Percentiles rank a stretch among this genome's conserved stretches.
These are phyloP conservation scores for Fusarium sp. DNA, from an alignment of 2,329 filamentous ascomycete species.

Conservation along the genomic window DNA sequence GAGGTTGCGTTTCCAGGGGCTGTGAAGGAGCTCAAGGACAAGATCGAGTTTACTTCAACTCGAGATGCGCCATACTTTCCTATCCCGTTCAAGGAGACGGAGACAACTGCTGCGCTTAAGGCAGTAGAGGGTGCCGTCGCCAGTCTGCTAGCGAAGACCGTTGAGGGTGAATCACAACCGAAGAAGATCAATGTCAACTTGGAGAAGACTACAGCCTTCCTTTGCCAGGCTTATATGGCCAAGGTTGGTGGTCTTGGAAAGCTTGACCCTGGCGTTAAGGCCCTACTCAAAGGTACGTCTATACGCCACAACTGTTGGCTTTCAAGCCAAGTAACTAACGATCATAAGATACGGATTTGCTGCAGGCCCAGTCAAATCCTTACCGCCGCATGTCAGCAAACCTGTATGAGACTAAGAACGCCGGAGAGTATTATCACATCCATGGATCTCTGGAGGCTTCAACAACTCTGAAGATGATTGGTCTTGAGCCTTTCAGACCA, in stretches of 20 bases:
- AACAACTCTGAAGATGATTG: conserved; percentile 74
- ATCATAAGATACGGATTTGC: conserved; percentile 71
- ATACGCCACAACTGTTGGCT: neutral
- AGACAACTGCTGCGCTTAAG: conserved; percentile 54
- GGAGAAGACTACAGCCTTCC: conserved; percentile 55
- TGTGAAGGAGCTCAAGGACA: conserved; percentile 33
- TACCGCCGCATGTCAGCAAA: conserved; percentile 79
- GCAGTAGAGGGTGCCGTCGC: conserved; percentile 51
- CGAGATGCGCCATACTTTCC: conserved; percentile 54
- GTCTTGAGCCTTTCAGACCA: conserved; percentile 67
- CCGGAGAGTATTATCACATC: conserved; percentile 76
- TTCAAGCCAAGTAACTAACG: neutral
- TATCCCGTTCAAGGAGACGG: conserved; percentile 57
- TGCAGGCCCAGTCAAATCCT: conserved; percentile 73
- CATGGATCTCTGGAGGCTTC: conserved; percentile 78
- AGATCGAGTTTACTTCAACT: conserved; percentile 46
- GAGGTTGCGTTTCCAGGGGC: conserved; percentile 41
- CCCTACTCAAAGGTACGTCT: conserved; percentile 42
- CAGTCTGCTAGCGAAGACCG: conserved; percentile 43
- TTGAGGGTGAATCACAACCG: conserved; percentile 7
- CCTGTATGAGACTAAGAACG: conserved; percentile 72
- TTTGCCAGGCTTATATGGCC: conserved; percentile 48
- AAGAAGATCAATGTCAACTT: conserved; percentile 44
- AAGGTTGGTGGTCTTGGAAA: conserved; percentile 50
- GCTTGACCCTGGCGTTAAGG: conserved; percentile 46